These are phyloP conservation scores for Penicillium frequentans DNA, from an alignment of 2,329 filamentous ascomycete species.

Conservation along the genomic window DNA sequence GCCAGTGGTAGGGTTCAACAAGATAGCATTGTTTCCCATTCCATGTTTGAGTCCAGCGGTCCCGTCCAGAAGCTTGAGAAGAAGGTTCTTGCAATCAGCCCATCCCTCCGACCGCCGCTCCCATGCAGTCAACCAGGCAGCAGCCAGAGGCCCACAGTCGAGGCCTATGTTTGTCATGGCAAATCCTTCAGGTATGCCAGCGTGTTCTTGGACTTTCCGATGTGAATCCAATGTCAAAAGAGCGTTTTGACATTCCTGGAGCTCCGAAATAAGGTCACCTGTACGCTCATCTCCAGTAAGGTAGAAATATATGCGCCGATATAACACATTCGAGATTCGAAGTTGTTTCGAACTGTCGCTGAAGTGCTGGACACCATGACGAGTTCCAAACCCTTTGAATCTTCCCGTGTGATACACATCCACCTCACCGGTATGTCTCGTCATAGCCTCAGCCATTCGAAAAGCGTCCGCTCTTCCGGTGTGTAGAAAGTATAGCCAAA, in stretches of 20 bases:
- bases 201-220: conserved; percentile 16
- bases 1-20: conserved; percentile 10
- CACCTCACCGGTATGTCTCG: conserved; percentile 61
- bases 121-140: conserved; percentile 15
- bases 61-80: conserved; percentile 10
- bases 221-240: conserved; percentile 15
- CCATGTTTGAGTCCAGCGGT: conserved; percentile 11
- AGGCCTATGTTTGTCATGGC: conserved; percentile 19
- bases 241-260: conserved; percentile 14
- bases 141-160: conserved; percentile 11
- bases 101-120: conserved; percentile 14
- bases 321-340: conserved; percentile 50
- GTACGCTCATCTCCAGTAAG: conserved; percentile 19
- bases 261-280: conserved; percentile 16
- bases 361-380: conserved; percentile 64
- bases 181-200: conserved; percentile 12
- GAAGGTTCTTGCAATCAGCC: conserved; percentile 6
- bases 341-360: conserved; percentile 62
- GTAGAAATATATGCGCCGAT: conserved; percentile 17
- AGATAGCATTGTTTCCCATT: conserved; percentile 14
- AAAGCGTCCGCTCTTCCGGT: conserved; percentile 60
- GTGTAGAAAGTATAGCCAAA: conserved; percentile 63
- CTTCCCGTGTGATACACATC: conserved; percentile 62
- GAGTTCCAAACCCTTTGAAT: conserved; percentile 61
- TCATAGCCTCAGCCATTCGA: conserved; percentile 59